Evolutionary conservation across 441 rosid genomes (phyloP).

Genomic region (Erodium moschatum): DNA sequence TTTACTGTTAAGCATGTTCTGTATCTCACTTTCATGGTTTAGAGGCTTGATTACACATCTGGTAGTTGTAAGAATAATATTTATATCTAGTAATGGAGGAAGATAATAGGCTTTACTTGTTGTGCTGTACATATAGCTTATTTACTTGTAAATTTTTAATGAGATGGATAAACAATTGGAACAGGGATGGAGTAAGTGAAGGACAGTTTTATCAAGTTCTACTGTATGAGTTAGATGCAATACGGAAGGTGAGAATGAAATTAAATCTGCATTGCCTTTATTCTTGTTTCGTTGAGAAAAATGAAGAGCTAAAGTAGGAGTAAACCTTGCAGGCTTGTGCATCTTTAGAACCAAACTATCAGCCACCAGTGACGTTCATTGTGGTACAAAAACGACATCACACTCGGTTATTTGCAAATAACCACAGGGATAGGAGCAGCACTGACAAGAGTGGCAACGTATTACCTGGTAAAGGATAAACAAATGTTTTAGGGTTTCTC

Average conservation of each 20-base stretch:
- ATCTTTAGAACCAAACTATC: slow-evolving; percentile 91
- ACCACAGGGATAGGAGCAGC: slow-evolving; percentile 83
- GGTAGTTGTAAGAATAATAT: background rate
- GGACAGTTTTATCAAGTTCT: slow-evolving; percentile 96
- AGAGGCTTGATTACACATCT: background rate
- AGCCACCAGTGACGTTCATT: slow-evolving; percentile 89
- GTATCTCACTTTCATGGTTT: background rate
- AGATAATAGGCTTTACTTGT: too few species aligned
- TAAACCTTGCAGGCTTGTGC: slow-evolving; percentile 66
- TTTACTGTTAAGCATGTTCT: background rate
- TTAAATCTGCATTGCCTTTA: background rate
- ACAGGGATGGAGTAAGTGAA: slow-evolving; percentile 96
- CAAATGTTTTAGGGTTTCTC: background rate
- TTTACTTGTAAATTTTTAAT: background rate
- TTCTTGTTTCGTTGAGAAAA: slow-evolving; percentile 1
- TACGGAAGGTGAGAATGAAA: slow-evolving; percentile 57
- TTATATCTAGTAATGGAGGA: too few species aligned
- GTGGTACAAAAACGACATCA: slow-evolving; percentile 94
- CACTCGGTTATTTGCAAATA: slow-evolving; percentile 81
- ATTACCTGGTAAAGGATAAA: slow-evolving; percentile 51
- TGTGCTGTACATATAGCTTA: background rate
- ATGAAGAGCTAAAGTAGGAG: background rate
- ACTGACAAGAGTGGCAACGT: slow-evolving; percentile 82
- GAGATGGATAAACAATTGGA: background rate
- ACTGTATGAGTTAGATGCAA: slow-evolving; percentile 87